Percentiles rank a stretch among this genome's conserved stretches.
Evolutionary conservation across 2,329 filamentous ascomycete species (phyloP).

Genomic region (Sporothrix variecibatus): DNA sequence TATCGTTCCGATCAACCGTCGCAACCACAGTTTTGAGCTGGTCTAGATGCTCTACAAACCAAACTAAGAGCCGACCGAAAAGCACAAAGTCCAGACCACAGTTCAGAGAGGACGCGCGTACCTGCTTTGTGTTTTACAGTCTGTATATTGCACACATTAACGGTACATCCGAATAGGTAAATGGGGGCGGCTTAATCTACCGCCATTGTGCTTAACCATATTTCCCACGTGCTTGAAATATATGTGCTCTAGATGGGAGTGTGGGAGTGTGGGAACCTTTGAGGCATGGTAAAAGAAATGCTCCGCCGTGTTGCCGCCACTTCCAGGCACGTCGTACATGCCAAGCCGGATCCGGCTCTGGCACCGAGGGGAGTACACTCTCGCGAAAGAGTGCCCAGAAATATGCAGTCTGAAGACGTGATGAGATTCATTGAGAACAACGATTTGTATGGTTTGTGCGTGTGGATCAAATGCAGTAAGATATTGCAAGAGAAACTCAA

Average conservation of each 20-base stretch:
- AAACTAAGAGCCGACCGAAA: background rate
- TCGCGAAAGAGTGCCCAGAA: background rate
- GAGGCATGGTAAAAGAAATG: background rate
- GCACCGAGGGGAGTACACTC: background rate
- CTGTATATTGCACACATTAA: background rate
- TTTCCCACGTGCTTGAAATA: constrained; percentile 12
- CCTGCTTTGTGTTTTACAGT: background rate
- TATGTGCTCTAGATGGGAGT: background rate
- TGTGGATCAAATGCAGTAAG: background rate
- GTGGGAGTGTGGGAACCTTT: background rate
- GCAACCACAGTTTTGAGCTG: background rate
- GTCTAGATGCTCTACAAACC: background rate
- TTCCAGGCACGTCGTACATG: background rate
- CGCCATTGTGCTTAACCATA: constrained; percentile 4
- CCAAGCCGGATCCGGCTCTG: constrained; percentile 16
- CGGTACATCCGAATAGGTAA: background rate
- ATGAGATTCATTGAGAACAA: background rate
- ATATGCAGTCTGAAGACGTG: background rate
- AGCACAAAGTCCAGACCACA: background rate
- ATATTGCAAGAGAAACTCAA: too few species aligned
- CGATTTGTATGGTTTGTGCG: background rate
- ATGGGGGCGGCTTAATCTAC: background rate
- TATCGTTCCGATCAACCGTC: background rate
- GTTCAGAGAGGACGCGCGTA: constrained; percentile 11
- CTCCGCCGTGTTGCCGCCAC: background rate